These are phyloP conservation scores for Geotrichum siamense DNA, from an alignment of 1,139 yeast genomes.

Conservation along the genomic window DNA sequence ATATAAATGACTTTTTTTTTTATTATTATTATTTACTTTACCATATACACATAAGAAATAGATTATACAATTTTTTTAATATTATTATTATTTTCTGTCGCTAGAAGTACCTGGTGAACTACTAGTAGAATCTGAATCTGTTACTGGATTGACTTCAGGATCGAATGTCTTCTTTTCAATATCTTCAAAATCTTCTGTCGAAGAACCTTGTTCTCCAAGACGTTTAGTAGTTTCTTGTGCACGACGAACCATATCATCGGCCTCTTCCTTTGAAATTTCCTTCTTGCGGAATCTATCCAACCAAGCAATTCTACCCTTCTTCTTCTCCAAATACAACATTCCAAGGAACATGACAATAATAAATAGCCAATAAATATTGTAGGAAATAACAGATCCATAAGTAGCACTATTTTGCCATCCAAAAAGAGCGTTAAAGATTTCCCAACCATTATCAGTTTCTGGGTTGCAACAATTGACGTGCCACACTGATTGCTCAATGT, in stretches of 20 bases:
- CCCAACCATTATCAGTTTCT: slow-evolving; percentile 85
- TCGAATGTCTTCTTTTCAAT: slow-evolving; percentile 12
- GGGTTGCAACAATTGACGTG: slow-evolving; percentile 97
- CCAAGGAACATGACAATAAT: slow-evolving; percentile 49
- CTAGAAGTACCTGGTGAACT: no score
- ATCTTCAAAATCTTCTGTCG: slow-evolving; percentile 4
- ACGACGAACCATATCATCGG: slow-evolving; percentile 28
- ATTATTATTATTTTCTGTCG: background rate
- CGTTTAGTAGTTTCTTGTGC: slow-evolving; percentile 29
- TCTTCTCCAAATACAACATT: slow-evolving; percentile 53
- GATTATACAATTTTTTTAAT: no score
- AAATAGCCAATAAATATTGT: slow-evolving; percentile 66
- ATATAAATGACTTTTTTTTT: no score
- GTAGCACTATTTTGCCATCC: slow-evolving; percentile 98
- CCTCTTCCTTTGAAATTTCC: slow-evolving; percentile 27
- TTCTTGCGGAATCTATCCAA: slow-evolving; percentile 23
- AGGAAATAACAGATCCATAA: slow-evolving; percentile 79
- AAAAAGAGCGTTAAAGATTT: slow-evolving; percentile 78
- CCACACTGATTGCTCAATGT: slow-evolving; percentile 74
- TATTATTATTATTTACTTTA: background rate
- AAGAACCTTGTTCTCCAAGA: slow-evolving; percentile 1
- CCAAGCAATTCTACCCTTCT: slow-evolving; percentile 30
- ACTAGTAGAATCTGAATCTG: no score
- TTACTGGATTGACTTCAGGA: no score
- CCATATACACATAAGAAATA: background rate